Evolutionary conservation across 1,284 basidiomycete genomes (phyloP).

Genomic region (Jaminaea rosea): DNA sequence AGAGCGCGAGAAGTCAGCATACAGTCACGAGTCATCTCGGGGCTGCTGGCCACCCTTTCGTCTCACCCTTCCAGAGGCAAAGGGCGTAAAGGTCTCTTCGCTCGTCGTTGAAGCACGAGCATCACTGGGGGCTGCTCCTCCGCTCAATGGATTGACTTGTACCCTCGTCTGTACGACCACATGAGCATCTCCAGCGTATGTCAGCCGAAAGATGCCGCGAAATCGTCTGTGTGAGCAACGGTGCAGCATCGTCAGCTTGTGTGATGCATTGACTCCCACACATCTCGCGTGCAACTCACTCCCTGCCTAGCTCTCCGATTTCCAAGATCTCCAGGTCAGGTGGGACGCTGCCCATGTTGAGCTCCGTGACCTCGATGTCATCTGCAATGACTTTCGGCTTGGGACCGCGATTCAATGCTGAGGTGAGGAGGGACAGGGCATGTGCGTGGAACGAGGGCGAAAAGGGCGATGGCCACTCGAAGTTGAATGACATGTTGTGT

Average conservation of each 20-base stretch:
- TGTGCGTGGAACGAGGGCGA: slow-evolving; percentile 55
- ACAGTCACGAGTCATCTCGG: no score
- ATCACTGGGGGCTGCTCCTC: not conserved
- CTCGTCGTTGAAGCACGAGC: not conserved
- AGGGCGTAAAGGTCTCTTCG: slow-evolving; percentile 14
- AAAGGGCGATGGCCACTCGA: slow-evolving; percentile 81
- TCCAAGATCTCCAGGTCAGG: slow-evolving; percentile 95
- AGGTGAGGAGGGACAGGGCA: slow-evolving; percentile 37
- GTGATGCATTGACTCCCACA: no score
- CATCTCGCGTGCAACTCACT: no score
- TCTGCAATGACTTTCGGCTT: slow-evolving; percentile 97
- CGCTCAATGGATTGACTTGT: slow-evolving; percentile 75
- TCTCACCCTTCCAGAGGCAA: slow-evolving; percentile 18
- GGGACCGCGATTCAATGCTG: slow-evolving; percentile 49
- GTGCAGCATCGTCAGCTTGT: no score
- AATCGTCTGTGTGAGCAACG: slow-evolving; percentile 89
- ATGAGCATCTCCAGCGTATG: slow-evolving; percentile 91
- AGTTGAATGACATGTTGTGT: slow-evolving; percentile 97
- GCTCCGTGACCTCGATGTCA: slow-evolving; percentile 89
- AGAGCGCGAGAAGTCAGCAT: no score
- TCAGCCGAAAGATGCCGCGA: slow-evolving; percentile 89
- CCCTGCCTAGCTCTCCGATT: slow-evolving; percentile 96
- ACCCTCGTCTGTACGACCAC: slow-evolving; percentile 93
- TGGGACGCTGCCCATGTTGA: slow-evolving; percentile 96
- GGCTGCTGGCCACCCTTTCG: no score